Base-by-base conservation (phyloP, 2,329 filamentous ascomycete species). In the Purpureocillium takamizusanense region DNA sequence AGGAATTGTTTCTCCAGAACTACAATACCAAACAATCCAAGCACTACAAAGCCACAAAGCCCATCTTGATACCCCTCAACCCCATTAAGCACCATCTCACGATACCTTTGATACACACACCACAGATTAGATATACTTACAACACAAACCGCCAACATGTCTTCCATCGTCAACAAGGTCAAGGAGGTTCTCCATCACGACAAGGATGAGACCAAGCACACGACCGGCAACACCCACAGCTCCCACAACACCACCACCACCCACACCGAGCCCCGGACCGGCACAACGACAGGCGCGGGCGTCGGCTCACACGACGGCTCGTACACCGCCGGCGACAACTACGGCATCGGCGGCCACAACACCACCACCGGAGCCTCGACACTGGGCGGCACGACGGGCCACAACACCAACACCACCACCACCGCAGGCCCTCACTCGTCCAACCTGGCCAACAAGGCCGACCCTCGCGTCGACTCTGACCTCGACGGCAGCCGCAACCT, bases 121-220 rank as follows among this genome's bases (percentile, higher is more conserved):
- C 5, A 25, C 32, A 14, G 33, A 5, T 31, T 18, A 27, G 18
- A 15, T 31, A 33, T 6, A 16, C 35, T 30, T 17, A 37, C n/a
- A 41, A 37, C 38, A 41, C 18, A 40, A 35, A 17, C 32, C 42
- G 23, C 31, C 63, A 75, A 44, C 53, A 78, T 77, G 74, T 74
- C 74, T 58, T 59, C 60, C 49, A 61, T 78, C 51, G 57, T 76
- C 53, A 70, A 77, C 66, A 77, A 77, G 61, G 67, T 76, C 56
- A 77, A 77, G 68, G 71, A 76, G 4, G 70, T 63, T 45, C 55
- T 76, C 42, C 53, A 62, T 50, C 59, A 63, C 44, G 63, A 70
- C 57, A 62, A 68, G 28, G 39, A 45, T 45, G 50, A 48, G 35
- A 43, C 53, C 23, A 43, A 49, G 25, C 40, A 49, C 21, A 34